Evolutionary conservation across 2,329 filamentous ascomycete genomes (phyloP).

Genomic region (Ophiostoma montium): DNA sequence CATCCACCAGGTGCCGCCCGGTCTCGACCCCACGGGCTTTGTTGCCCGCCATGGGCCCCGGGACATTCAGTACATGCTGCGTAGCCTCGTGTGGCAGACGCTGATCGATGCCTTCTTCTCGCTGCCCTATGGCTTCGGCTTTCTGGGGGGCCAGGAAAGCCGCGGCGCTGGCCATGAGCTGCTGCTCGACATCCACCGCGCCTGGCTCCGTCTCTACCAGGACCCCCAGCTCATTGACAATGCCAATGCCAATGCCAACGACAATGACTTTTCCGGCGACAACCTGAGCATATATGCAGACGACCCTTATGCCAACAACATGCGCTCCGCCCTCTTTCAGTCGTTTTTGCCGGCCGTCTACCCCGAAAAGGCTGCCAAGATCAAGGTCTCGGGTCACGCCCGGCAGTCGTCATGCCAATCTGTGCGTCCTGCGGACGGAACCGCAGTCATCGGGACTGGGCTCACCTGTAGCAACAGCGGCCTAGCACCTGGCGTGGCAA

Average conservation of each 20-base stretch:
- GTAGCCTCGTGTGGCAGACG: constrained; percentile 13
- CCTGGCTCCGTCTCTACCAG: constrained; percentile 12
- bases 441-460: neutral
- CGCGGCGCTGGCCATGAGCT: constrained; percentile 1
- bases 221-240: constrained; percentile 1
- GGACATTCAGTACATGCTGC: constrained; percentile 12
- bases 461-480: neutral
- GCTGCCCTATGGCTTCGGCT: constrained; percentile 15
- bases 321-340: constrained; percentile 16
- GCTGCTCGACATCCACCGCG: constrained; percentile 11
- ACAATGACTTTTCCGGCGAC: constrained; percentile 5
- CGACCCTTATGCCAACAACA: constrained; percentile 16
- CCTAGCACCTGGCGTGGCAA: neutral
- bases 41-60: constrained; percentile 11
- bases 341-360: constrained; percentile 14
- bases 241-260: no score
- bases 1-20: constrained; percentile 1
- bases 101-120: constrained; percentile 17
- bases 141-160: constrained; percentile 10
- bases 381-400: neutral
- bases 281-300: constrained; percentile 11
- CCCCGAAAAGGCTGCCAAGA: constrained; percentile 5
- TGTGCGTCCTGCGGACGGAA: no score
- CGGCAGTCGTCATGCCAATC: no score
- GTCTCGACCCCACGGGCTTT: constrained; percentile 13